Evolutionary conservation across 2,329 filamentous ascomycete genomes (phyloP).

Genomic region (Epichloe bromicola): DNA sequence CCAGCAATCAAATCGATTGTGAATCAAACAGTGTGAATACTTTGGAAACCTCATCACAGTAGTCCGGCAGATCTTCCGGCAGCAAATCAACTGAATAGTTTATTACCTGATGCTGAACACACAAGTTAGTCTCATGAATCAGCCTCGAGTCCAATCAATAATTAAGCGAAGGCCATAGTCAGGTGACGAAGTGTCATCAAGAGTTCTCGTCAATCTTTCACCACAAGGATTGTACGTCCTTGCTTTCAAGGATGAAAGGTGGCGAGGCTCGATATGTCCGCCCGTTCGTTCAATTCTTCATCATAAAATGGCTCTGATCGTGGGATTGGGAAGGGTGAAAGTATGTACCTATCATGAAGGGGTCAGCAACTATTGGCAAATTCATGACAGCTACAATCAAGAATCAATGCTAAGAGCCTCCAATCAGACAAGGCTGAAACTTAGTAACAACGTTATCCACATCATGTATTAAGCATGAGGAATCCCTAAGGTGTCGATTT

Average conservation of each 20-base stretch:
- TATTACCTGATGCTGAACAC: slow-evolving; percentile 17
- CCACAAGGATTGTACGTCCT: slow-evolving; percentile 51
- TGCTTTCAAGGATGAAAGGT: slow-evolving; percentile 36
- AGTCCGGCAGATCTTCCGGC: not conserved
- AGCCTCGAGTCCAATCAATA: slow-evolving; percentile 8
- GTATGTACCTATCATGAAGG: slow-evolving; percentile 28
- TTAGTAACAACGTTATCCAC: slow-evolving; percentile 44
- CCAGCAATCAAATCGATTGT: slow-evolving; percentile 23
- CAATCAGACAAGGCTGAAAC: slow-evolving; percentile 60
- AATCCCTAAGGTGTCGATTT: slow-evolving; percentile 51
- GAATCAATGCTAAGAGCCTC: slow-evolving; percentile 18
- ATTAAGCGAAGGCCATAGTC: slow-evolving; percentile 27
- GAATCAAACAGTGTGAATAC: slow-evolving; percentile 52
- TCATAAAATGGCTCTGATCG: slow-evolving; percentile 31
- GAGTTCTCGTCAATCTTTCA: slow-evolving; percentile 36
- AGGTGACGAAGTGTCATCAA: slow-evolving; percentile 57
- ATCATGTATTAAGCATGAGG: slow-evolving; percentile 54
- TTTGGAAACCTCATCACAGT: slow-evolving; percentile 34
- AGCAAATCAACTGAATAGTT: slow-evolving; percentile 13
- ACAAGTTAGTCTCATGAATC: slow-evolving; percentile 16
- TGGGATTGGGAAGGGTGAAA: not conserved
- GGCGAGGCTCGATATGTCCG: slow-evolving; percentile 49
- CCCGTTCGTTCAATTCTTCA: slow-evolving; percentile 57
- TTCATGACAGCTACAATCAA: slow-evolving; percentile 5
- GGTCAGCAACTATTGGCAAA: slow-evolving; percentile 22